Evolutionary conservation across 164 flowering plant genomes (phyloP).

Genomic region (Aristolochia californica): DNA sequence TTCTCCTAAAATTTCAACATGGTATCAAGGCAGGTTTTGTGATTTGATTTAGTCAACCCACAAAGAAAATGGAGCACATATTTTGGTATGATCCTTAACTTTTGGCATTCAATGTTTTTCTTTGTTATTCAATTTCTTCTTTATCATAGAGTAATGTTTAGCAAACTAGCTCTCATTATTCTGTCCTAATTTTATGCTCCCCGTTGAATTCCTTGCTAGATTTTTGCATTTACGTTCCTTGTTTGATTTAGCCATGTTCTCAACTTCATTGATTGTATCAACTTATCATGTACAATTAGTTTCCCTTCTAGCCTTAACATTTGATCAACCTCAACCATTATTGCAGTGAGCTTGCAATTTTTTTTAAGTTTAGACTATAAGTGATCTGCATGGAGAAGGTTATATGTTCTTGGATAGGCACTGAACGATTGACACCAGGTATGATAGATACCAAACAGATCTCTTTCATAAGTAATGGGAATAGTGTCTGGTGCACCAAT

Average conservation of each 20-base stretch:
- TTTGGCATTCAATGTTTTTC: no score
- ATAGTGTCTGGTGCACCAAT: slow-evolving; percentile 83
- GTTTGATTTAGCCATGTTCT: slow-evolving; percentile 51
- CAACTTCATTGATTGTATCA: slow-evolving; percentile 51
- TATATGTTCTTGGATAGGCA: slow-evolving; percentile 88
- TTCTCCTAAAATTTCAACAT: no score
- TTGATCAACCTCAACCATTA: slow-evolving; percentile 77
- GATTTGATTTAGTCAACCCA: no score
- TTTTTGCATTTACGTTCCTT: no score
- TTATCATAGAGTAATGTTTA: no score
- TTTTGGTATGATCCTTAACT: no score
- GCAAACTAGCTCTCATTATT: no score
- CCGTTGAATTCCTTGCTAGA: no score
- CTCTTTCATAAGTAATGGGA: slow-evolving; percentile 89
- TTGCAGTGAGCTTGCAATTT: slow-evolving; percentile 63
- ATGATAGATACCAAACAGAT: slow-evolving; percentile 85
- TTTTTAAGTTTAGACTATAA: slow-evolving; percentile 68
- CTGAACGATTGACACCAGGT: slow-evolving; percentile 97
- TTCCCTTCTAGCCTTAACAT: slow-evolving; percentile 87
- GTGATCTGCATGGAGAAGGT: slow-evolving; percentile 94
- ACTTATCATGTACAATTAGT: slow-evolving; percentile 73
- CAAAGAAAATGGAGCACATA: no score
- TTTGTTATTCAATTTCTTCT: no score
- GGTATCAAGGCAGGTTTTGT: no score
- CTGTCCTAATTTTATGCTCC: no score